Conservation (phyloP, 2,329 filamentous ascomycete species). For the Sporothrix variecibatus region DNA sequence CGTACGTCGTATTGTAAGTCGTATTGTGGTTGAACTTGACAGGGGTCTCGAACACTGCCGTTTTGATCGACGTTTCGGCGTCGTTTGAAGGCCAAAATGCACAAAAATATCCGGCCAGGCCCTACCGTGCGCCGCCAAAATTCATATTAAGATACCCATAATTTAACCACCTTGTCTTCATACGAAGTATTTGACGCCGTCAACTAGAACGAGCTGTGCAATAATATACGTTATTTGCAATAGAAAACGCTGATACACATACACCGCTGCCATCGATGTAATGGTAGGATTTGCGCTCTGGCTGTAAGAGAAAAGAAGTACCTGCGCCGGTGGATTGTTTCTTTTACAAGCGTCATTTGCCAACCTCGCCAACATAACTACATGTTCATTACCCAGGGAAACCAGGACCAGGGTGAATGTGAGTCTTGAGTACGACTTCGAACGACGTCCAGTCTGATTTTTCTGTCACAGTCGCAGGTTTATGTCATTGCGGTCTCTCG, state of each 20-base stretch:
- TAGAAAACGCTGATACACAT: not conserved
- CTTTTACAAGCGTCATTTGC: not conserved
- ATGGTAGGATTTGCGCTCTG: not conserved
- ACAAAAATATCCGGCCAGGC: not conserved
- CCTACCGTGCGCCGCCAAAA: not conserved
- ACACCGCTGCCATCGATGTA: not conserved
- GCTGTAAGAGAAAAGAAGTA: not conserved
- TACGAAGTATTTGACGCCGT: not conserved
- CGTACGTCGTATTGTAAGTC: not conserved
- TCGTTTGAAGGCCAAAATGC: slow-evolving; percentile 12
- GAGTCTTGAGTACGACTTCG: not conserved
- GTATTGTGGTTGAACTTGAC: not conserved
- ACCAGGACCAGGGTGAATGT: not conserved
- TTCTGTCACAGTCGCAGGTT: not conserved
- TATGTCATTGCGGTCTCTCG: not conserved
- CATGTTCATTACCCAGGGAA: not conserved
- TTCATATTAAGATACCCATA: not conserved
- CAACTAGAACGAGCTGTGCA: not conserved
- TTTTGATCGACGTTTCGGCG: slow-evolving; percentile 33
- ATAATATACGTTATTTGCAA: not conserved
- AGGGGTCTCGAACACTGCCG: slow-evolving; percentile 27
- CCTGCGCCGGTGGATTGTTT: not conserved
- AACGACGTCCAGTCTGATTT: not conserved
- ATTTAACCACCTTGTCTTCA: no score
- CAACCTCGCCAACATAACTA: not conserved